Percentiles rank a stretch among this genome's conserved stretches.
These are phyloP conservation scores for Cryptococcus sp. DNA, from an alignment of 1,284 basidiomycete genomes.

Conservation along the genomic window DNA sequence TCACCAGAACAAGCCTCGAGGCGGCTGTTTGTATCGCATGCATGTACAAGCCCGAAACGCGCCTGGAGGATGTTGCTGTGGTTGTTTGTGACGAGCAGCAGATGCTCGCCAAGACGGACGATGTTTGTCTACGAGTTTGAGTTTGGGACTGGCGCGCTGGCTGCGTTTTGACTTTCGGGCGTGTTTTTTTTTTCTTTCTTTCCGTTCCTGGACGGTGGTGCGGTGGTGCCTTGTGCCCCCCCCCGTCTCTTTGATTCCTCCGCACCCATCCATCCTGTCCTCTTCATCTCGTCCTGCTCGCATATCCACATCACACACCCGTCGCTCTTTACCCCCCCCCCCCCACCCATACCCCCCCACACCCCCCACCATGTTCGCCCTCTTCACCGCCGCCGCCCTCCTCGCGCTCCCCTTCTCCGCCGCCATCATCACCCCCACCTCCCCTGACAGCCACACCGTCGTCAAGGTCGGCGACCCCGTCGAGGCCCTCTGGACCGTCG, in stretches of 20 bases:
- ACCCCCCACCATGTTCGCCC: conserved; percentile 10
- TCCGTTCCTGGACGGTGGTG: too few species aligned
- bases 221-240: too few species aligned
- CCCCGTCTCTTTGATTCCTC: neutral
- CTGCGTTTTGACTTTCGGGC: too few species aligned
- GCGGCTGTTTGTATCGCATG: too few species aligned
- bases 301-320: neutral
- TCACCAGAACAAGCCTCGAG: too few species aligned
- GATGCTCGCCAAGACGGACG: too few species aligned
- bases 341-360: neutral
- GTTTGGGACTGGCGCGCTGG: too few species aligned
- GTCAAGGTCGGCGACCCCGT: conserved; percentile 40
- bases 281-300: neutral
- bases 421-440: conserved; percentile 46
- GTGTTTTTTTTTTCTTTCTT: conserved; percentile 10
- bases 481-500: conserved; percentile 43
- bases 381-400: neutral
- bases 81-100: too few species aligned
- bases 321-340: too few species aligned
- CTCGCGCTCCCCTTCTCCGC: conserved; percentile 9
- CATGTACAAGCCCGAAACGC: too few species aligned
- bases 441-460: conserved; percentile 39
- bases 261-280: neutral
- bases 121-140: too few species aligned
- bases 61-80: too few species aligned